Conservation (phyloP, 768 basidiomycete species). For the Jaapia argillacea region DNA sequence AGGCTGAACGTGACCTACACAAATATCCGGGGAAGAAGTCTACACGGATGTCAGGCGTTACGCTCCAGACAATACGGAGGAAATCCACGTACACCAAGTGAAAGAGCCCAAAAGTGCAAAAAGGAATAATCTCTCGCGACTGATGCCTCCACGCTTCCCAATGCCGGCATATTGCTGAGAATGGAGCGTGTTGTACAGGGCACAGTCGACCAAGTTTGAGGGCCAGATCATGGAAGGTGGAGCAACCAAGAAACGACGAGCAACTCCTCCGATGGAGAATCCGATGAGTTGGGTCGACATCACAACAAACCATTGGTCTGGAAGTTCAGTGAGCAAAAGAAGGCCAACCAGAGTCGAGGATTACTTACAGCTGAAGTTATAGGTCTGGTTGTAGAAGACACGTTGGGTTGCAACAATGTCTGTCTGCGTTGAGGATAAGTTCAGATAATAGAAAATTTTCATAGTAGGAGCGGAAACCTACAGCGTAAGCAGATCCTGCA, state of each 20-base stretch:
- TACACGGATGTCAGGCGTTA: slow-evolving; percentile 15
- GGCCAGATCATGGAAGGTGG: slow-evolving; percentile 69
- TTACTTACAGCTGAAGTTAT: slow-evolving; percentile 45
- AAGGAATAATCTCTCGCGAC: slow-evolving; percentile 70
- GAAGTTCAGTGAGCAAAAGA: not conserved
- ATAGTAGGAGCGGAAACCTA: too few relatives aligned
- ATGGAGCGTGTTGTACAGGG: slow-evolving; percentile 71
- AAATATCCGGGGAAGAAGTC: slow-evolving; percentile 35
- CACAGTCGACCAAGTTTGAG: slow-evolving; percentile 61
- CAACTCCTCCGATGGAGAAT: slow-evolving; percentile 73
- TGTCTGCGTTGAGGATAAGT: slow-evolving; percentile 33
- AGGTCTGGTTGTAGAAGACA: slow-evolving; percentile 52
- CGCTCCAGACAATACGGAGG: slow-evolving; percentile 73
- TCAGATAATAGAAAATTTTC: too few relatives aligned
- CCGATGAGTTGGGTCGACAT: slow-evolving; percentile 72
- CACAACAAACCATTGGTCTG: slow-evolving; percentile 69
- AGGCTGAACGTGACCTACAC: too few relatives aligned
- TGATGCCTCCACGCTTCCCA: slow-evolving; percentile 51
- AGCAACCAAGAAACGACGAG: slow-evolving; percentile 63
- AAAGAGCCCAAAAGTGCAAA: slow-evolving; percentile 48
- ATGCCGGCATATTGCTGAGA: slow-evolving; percentile 56
- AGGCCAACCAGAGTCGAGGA: too few relatives aligned
- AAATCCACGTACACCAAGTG: slow-evolving; percentile 70
- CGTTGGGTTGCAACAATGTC: slow-evolving; percentile 69
- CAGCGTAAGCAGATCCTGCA: slow-evolving; percentile 30